phyloP scores from a whole-genome alignment of 108 stramenopile species.

The Cyclotella atomus region DNA sequence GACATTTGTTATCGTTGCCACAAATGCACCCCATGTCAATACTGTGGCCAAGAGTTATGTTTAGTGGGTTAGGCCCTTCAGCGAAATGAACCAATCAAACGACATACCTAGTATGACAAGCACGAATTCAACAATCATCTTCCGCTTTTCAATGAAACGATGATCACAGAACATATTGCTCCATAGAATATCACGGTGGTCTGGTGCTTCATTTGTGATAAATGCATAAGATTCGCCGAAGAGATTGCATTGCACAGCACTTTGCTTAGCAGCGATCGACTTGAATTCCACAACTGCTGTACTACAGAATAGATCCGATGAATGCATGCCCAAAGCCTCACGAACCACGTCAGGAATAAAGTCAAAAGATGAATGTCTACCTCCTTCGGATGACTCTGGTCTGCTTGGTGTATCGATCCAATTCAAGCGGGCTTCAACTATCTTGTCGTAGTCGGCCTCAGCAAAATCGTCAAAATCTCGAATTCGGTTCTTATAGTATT shows the following conservation, averaged over 20 bases:
- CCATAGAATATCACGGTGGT: constrained; percentile 65
- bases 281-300: constrained; percentile 70
- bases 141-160: constrained; percentile 38
- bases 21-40: not conserved
- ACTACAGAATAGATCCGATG: constrained; percentile 29
- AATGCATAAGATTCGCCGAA: constrained; percentile 43
- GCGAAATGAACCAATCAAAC: constrained; percentile 27
- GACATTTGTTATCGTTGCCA: constrained; percentile 1
- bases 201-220: constrained; percentile 53
- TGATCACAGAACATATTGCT: constrained; percentile 46
- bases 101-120: constrained; percentile 39
- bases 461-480: constrained; percentile 11
- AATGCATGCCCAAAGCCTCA: constrained; percentile 9
- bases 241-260: constrained; percentile 57
- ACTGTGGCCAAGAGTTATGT: too few relatives aligned
- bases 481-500: constrained; percentile 29
- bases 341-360: constrained; percentile 6
- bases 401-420: not conserved
- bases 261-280: constrained; percentile 60
- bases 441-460: constrained; percentile 21
- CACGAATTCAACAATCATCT: constrained; percentile 38
- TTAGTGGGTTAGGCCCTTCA: not conserved
- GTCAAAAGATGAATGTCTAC: constrained; percentile 1
- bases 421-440: constrained; percentile 35
- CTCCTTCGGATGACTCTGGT: not conserved